Evolutionary conservation across 2,329 filamentous ascomycete species (phyloP), one percentile per base, ranked within the genome.

Genomic region (Ophiocordyceps unilateralis): DNA sequence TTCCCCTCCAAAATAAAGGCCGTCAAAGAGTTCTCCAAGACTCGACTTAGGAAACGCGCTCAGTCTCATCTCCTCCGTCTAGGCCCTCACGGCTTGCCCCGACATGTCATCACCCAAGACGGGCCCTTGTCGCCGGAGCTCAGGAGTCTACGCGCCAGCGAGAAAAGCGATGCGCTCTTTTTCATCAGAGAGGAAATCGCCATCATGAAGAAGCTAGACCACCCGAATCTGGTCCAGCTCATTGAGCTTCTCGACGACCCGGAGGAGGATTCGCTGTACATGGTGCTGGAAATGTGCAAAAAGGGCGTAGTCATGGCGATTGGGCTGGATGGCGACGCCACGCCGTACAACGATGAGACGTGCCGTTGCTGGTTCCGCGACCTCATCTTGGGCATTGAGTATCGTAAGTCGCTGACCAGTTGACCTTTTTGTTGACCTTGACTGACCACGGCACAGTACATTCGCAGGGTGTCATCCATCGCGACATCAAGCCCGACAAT

Each of bases 201-300:
- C 45, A 93, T 96, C 57, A 96, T 98, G 88, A 98, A 96, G 69
- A 96, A 96, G 64, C 72, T 96, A 40, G 80, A 95, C 55, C 91
- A 98, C 56, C 81, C 79, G 23, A 98, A 96, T 55, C 68, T 98
- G n/a, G 89, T 96, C 14, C 79, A 83, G 39, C 66, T 98, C 41
- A 85, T 93, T 50, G 91, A 98, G 62, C 91, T 98, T 3, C 68
- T 98, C 42, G 91, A 96, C 58, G 91, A 96, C 56, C 89, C 91
- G 0, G 81, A 89, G 40, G 87, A 95, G 56, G 91, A 98, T 60
- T 94, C 88, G 3, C 65, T 98, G 12, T 98, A 95, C 64, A 96
- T 98, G 85, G 91, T 98, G 20, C 73, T 98, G 60, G 91, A 98
- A 60, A 93, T 95, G 85, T 98, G 91, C 67, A 91, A 93, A 56